A percentile compares a stretch with the other conserved stretches of the same genome.
phyloP scores from a whole-genome alignment of 495 filamentous ascomycete species.

The Xanthoparmelia taractica region DNA sequence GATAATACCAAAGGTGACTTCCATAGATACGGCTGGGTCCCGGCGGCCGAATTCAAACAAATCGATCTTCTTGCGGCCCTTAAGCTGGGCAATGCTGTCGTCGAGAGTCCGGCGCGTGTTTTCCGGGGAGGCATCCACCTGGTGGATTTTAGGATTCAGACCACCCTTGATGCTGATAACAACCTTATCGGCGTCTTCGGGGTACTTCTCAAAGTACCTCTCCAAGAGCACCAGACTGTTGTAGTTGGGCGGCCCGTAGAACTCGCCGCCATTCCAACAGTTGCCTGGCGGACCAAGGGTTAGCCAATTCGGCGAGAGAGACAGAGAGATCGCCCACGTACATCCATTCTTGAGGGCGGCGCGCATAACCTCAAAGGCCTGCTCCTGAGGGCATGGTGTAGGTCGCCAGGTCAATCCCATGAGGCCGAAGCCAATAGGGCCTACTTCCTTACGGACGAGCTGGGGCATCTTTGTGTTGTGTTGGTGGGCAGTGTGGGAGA shows the following conservation, averaged over 20 bases:
- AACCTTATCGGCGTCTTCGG: conserved; percentile 52
- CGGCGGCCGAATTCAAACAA: conserved; percentile 69
- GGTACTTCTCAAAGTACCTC: conserved; percentile 51
- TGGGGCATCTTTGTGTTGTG: no score
- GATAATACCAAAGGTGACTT: no score
- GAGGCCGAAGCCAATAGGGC: no score
- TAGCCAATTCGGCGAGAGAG: no score
- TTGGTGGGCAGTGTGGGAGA: no score
- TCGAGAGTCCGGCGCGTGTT: conserved; percentile 49
- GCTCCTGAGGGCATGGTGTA: conserved; percentile 45
- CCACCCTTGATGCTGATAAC: conserved; percentile 55
- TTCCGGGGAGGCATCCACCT: no score
- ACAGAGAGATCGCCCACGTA: no score
- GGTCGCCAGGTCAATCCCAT: conserved; percentile 62
- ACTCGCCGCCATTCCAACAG: conserved; percentile 74
- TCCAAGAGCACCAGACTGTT: conserved; percentile 54
- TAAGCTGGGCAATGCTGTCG: no score
- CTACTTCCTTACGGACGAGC: no score
- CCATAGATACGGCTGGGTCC: conserved; percentile 52
- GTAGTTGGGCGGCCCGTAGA: conserved; percentile 63
- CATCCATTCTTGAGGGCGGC: conserved; percentile 55
- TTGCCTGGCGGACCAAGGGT: no score
- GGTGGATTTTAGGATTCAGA: no score
- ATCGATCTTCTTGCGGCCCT: no score
- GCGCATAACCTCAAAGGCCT: conserved; percentile 59